Evolutionary conservation across 179 eudicot species (phyloP).

Genomic region (Nepenthes alata): DNA sequence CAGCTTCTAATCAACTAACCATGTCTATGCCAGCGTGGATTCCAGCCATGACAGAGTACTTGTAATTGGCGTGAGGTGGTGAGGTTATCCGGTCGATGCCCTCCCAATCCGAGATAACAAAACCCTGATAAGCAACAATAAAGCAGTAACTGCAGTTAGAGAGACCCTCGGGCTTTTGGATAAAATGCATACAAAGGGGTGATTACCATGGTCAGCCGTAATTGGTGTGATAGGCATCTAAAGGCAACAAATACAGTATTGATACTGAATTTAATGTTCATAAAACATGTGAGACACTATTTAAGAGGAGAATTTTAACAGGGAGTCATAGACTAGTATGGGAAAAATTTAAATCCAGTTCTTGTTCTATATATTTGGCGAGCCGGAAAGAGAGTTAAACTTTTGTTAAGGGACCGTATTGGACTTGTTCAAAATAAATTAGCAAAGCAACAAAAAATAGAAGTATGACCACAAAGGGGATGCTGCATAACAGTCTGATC

Average conservation of each 20-base stretch:
- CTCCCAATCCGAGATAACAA: conserved; percentile 46
- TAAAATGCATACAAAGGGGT: background rate
- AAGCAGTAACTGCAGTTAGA: conserved; percentile 6
- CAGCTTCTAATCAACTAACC: conserved; percentile 8
- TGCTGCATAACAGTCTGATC: too few species aligned
- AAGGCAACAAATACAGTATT: too few species aligned
- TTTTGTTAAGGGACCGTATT: too few species aligned
- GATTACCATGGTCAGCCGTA: background rate
- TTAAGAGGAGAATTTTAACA: background rate
- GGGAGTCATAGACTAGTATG: too few species aligned
- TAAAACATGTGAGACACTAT: background rate
- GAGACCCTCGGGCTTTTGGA: background rate
- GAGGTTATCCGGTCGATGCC: conserved; percentile 37
- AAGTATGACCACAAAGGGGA: too few species aligned
- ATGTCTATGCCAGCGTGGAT: conserved; percentile 48
- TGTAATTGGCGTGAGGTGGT: conserved; percentile 32
- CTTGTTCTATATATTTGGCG: too few species aligned
- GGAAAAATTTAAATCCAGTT: too few species aligned
- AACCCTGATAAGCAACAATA: conserved; percentile 28
- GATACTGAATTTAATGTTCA: background rate
- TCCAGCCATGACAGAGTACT: conserved; percentile 29
- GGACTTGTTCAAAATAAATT: too few species aligned
- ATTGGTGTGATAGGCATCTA: too few species aligned
- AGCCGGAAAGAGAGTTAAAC: too few species aligned
- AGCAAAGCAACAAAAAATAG: too few species aligned